Evolutionary conservation across 495 filamentous ascomycete genomes (phyloP), one percentile per base, ranked within the genome.

Genomic region (Durotheca rogersii): DNA sequence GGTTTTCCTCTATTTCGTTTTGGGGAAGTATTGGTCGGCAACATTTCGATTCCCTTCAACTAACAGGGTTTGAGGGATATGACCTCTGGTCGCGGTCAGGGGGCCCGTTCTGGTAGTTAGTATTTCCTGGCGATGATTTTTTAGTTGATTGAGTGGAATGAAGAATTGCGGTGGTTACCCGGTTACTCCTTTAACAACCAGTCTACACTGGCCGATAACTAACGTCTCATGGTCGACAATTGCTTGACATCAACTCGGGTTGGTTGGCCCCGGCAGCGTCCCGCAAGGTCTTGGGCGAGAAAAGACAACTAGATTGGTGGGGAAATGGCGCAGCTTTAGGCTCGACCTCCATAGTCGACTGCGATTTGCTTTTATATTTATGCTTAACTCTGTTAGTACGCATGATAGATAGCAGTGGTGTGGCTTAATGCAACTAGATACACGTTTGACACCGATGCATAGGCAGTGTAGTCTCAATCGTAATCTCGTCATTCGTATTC

Each of bases 401-500:
- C 10, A 17, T 39, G 17, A 33, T 23, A 39, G 6, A 9, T 27
- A 27, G 23, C 4, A 27, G 9, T 27, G 9, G 23, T 4, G 4
- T 27, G 23, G 23, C 23, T 9, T 27, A 27, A n/a, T n/a, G n/a
- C n/a, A 9, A 27, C 9, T 27, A 27, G 9, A 27, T 25, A 33
- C 19, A 45, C 17, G n/a, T 17, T 18, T 25, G 14, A 9, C 19
- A 17, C 7, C 25, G 37, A 47, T 52, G 23, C 6, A 35, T 19
- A 33, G 44, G 17, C 41, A 21, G 23, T 33, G 17, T 44, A 21
- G 23, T 33, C 41, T 45, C 20, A 45, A 32, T 43, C 43, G 25
- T 59, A 17, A 32, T 34, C 29, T 65, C 52, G 58, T 63, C 30
- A 62, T 50, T 61, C 53, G 21, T 63, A 42, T 15, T 18, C 41